Conservation (phyloP, 1,139 yeast species). For the Pichia terricola region DNA sequence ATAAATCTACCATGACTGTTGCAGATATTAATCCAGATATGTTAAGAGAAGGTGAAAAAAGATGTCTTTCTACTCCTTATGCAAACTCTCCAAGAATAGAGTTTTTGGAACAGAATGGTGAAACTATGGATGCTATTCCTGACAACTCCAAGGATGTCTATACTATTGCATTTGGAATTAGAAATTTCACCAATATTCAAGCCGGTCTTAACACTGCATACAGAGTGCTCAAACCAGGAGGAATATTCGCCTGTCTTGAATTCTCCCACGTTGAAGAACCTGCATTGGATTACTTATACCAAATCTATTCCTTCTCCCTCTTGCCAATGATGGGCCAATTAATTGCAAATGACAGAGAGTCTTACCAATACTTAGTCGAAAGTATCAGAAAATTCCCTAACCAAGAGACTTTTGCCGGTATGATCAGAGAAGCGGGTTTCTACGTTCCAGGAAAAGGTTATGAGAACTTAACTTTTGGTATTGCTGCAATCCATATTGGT, state of each 20-base stretch:
- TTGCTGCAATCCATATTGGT: conserved; percentile 94
- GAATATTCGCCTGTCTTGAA: conserved; percentile 93
- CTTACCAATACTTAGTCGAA: conserved; percentile 92
- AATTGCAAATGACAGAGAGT: conserved; percentile 88
- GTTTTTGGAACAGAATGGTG: conserved; percentile 90
- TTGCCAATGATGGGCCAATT: conserved; percentile 94
- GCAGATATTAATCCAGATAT: conserved; percentile 95
- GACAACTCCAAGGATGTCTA: conserved; percentile 89
- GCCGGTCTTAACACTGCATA: conserved; percentile 90
- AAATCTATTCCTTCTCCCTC: conserved; percentile 78
- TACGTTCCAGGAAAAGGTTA: conserved; percentile 84
- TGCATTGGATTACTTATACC: conserved; percentile 63
- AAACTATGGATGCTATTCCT: conserved; percentile 70
- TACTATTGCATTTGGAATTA: conserved; percentile 94
- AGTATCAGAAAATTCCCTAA: conserved; percentile 85
- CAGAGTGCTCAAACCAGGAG: conserved; percentile 96
- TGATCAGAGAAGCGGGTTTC: conserved; percentile 95
- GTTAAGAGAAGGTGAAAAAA: conserved; percentile 83
- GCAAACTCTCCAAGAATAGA: conserved; percentile 50
- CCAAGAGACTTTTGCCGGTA: conserved; percentile 80
- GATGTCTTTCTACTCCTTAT: conserved; percentile 44
- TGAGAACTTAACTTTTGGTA: conserved; percentile 92
- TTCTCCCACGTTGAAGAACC: conserved; percentile 87
- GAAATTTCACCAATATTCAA: conserved; percentile 92
- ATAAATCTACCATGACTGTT: conserved; percentile 70